Evolutionary conservation across 352 stramenopile genomes (phyloP).

Genomic region (Pseudoperonospora humuli): DNA sequence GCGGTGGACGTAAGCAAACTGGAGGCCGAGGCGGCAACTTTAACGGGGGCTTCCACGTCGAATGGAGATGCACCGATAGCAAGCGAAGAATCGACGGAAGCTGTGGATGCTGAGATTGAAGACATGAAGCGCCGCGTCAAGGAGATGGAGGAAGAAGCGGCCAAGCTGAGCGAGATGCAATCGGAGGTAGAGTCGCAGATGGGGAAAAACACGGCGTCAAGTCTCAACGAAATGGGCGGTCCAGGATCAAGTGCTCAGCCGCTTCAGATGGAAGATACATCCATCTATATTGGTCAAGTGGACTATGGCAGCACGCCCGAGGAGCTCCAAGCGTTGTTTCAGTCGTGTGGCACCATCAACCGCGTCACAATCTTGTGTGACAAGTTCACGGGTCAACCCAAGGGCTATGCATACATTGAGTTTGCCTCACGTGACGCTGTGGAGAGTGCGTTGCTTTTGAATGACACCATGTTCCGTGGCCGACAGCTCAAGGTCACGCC

Average conservation of each 20-base stretch:
- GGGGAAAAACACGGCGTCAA: constrained; percentile 47
- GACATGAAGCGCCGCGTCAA: constrained; percentile 79
- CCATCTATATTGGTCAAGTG: constrained; percentile 95
- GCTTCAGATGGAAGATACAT: constrained; percentile 58
- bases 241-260: constrained; percentile 19
- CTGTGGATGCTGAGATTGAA: constrained; percentile 66
- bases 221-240: constrained; percentile 34
- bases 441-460: constrained; percentile 85
- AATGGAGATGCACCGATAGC: constrained; percentile 3
- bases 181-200: constrained; percentile 76
- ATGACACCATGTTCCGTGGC: constrained; percentile 90
- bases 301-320: constrained; percentile 95
- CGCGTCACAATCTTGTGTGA: constrained; percentile 97
- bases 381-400: constrained; percentile 93
- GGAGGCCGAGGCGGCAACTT: constrained; percentile 37
- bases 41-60: constrained; percentile 15
- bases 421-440: constrained; percentile 84
- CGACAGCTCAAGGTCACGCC: constrained; percentile 86
- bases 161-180: constrained; percentile 79
- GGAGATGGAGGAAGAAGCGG: constrained; percentile 80
- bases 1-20: constrained; percentile 45
- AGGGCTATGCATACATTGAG: constrained; percentile 94
- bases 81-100: constrained; percentile 25
- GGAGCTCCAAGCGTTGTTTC: constrained; percentile 94
- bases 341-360: constrained; percentile 95